Evolutionary conservation across 495 filamentous ascomycete species (phyloP).

Genomic region (Immersiella caudata): DNA sequence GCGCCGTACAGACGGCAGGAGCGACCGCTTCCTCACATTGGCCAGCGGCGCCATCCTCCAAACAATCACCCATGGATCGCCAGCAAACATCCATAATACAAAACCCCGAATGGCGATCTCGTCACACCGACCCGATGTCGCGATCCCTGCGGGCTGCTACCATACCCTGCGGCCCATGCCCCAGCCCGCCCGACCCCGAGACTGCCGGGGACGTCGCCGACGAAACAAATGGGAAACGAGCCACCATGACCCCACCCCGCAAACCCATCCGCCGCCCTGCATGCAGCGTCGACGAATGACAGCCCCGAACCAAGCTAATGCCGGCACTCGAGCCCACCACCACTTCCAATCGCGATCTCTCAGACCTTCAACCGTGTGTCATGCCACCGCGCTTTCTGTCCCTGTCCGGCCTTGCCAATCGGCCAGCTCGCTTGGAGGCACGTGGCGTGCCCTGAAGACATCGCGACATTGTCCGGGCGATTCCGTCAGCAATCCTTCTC

Average conservation of each 20-base stretch:
- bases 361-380: background rate
- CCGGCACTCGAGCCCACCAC: slow-evolving; percentile 17
- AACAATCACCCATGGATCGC: background rate
- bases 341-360: background rate
- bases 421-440: no score
- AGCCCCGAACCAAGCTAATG: slow-evolving; percentile 5
- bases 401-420: no score
- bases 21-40: background rate
- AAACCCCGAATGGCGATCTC: background rate
- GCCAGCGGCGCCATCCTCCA: background rate
- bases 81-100: background rate
- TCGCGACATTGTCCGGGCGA: no score
- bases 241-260: background rate
- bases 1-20: background rate
- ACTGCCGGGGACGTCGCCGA: background rate
- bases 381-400: background rate
- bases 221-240: background rate
- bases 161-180: background rate
- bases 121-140: background rate
- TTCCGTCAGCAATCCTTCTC: no score
- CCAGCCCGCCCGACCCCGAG: background rate
- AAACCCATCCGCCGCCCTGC: background rate
- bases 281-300: background rate
- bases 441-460: background rate
- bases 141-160: background rate